Evolutionary conservation across 345 rosid genomes (phyloP), one percentile per base, ranked within the genome.

Genomic region (Microthlaspi erraticum): DNA sequence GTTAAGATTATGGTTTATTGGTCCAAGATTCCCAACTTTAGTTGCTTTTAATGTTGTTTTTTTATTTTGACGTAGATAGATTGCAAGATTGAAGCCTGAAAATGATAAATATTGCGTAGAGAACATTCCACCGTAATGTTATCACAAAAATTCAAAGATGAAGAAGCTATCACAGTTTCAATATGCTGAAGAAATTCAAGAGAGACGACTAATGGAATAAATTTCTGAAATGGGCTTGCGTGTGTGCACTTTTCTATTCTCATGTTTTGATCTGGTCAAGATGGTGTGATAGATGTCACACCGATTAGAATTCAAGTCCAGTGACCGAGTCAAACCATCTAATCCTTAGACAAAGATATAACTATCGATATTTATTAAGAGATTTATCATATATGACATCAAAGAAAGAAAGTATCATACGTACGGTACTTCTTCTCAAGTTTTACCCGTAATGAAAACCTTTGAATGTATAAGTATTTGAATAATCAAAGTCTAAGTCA

Each of bases 371-470:
- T 19, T 49, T 33, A 8, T 33, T 9, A 14, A 16, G 41, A 34
- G 12, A 36, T 37, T n/a, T n/a, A 33, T 29, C 10, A 43, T 43
- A 61, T 29, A 29, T 43, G 8, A 8, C 36, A 64, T 39, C 51
- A 52, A 38, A 45, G 65, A 58, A 58, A 38, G 26, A 32, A 59
- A 49, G 9, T 38, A 57, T 52, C 60, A 52, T 45, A 41, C 49
- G 51, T 45, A 41, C 49, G 51, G 17, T 36, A 58, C 33, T 34
- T 29, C 53, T 56, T 57, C 46, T 57, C 34, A 58, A 58, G 68
- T 71, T 71, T 71, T 71, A 61, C 61, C 31, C 55, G 62, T 52
- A 52, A 51, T 44, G n/a, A 26, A 59, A 11, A 20, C n/a, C 12
- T 60, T 49, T 59, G 42, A 70, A 70, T 20, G 5, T 26, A 20